Evolutionary conservation across 2,329 filamentous ascomycete species (phyloP).

Genomic region (Colletotrichum gigasporum): DNA sequence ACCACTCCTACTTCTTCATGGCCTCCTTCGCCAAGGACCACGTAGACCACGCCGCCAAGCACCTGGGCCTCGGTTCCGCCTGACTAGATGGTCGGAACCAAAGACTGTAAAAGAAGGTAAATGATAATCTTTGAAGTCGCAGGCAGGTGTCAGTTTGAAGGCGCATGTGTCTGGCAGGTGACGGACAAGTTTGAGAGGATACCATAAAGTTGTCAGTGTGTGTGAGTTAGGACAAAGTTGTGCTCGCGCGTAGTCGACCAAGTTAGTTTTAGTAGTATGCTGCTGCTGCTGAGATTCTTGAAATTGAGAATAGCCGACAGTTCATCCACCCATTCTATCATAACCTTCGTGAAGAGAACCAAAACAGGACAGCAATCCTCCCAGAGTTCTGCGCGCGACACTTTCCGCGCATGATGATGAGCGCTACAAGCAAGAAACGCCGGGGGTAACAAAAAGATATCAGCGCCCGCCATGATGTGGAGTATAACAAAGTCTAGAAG

Average conservation of each 20-base stretch:
- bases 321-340: slow-evolving; percentile 24
- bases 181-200: not conserved
- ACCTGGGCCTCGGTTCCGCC: slow-evolving; percentile 58
- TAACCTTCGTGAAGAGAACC: slow-evolving; percentile 23
- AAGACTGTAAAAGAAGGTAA: slow-evolving; percentile 20
- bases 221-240: not conserved
- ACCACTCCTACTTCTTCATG: slow-evolving; percentile 98
- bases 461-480: slow-evolving; percentile 13
- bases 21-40: slow-evolving; percentile 90
- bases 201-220: slow-evolving; percentile 9
- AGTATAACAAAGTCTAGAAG: slow-evolving; percentile 13
- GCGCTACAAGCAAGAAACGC: slow-evolving; percentile 2
- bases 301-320: slow-evolving; percentile 26
- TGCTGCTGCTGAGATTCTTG: slow-evolving; percentile 25
- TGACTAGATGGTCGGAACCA: slow-evolving; percentile 23
- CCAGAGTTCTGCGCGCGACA: not conserved
- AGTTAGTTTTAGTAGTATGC: slow-evolving; percentile 8
- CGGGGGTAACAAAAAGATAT: slow-evolving; percentile 1
- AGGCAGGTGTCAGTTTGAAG: not conserved
- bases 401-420: not conserved
- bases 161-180: too few relatives aligned
- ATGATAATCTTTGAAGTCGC: not conserved
- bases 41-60: slow-evolving; percentile 89
- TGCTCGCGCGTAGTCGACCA: slow-evolving; percentile 1
- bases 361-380: not conserved